Conservation (phyloP, 495 filamentous ascomycete species). For the Haplographium delicatum region DNA sequence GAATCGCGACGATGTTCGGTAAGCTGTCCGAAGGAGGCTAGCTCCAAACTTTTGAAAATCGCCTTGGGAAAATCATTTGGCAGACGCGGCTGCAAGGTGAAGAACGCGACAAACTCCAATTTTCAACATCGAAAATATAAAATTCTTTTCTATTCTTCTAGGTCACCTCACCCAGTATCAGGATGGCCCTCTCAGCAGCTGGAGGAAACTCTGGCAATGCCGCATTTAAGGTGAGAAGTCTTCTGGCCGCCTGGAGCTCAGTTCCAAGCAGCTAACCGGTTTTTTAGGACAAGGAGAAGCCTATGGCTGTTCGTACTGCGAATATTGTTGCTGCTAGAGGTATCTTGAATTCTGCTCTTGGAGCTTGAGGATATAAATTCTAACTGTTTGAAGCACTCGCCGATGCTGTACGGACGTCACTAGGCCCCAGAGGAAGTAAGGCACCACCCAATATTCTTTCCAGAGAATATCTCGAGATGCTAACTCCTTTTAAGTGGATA, state of each 20-base stretch:
- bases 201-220: constrained; percentile 55
- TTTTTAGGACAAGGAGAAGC: constrained; percentile 93
- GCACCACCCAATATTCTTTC: not conserved
- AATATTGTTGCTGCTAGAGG: constrained; percentile 97
- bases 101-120: constrained; percentile 17
- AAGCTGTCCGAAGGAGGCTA: constrained; percentile 1
- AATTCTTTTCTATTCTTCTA: not conserved
- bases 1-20: not conserved
- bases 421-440: constrained; percentile 43
- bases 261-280: constrained; percentile 43
- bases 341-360: constrained; percentile 33
- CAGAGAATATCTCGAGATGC: not conserved
- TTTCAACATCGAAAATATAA: not conserved
- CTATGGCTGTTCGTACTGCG: constrained; percentile 84
- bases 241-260: constrained; percentile 29
- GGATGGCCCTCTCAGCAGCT: constrained; percentile 60
- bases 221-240: constrained; percentile 66
- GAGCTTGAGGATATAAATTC: not conserved
- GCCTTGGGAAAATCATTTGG: constrained; percentile 7
- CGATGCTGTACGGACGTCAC: constrained; percentile 85
- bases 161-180: constrained; percentile 27
- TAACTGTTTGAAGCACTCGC: constrained; percentile 63
- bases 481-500: constrained; percentile 60
- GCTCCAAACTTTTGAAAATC: not conserved
- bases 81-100: constrained; percentile 13